Conservation (phyloP, 139 green algal genomes). For the Pleodorina starrii region DNA sequence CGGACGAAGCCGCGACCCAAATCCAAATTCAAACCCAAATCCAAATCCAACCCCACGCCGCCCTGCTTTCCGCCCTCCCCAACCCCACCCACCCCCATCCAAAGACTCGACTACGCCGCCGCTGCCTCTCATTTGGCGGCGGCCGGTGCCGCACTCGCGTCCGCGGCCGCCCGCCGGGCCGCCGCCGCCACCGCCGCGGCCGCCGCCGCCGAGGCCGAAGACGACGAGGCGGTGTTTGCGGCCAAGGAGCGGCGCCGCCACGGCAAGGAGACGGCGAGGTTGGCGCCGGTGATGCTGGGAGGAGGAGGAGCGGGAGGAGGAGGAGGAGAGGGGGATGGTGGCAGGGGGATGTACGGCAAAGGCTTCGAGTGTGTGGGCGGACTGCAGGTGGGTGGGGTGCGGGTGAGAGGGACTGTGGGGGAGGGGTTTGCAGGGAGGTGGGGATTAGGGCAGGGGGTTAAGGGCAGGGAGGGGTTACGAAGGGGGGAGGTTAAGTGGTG, state of each 20-base stretch:
- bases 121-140: neutral
- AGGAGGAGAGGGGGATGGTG: slow-evolving; percentile 25
- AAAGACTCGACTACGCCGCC: slow-evolving; percentile 26
- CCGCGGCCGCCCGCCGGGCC: neutral
- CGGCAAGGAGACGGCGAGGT: slow-evolving; percentile 59
- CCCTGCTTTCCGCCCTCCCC: no score
- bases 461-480: no score
- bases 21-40: no score
- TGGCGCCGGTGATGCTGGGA: slow-evolving; percentile 69
- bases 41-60: no score
- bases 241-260: slow-evolving; percentile 64
- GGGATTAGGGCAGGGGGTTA: no score
- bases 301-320: neutral
- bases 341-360: neutral
- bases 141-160: neutral
- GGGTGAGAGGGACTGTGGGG: neutral
- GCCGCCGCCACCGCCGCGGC: neutral
- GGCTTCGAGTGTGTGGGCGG: slow-evolving; percentile 72
- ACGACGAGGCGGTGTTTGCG: slow-evolving; percentile 73
- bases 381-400: slow-evolving; percentile 38
- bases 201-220: slow-evolving; percentile 37
- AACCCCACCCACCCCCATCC: neutral
- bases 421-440: no score
- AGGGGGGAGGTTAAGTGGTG: no score
- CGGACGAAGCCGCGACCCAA: no score